Evolutionary conservation across 1,284 basidiomycete species (phyloP).

Genomic region (Anthracocystis panici-leucophaei): DNA sequence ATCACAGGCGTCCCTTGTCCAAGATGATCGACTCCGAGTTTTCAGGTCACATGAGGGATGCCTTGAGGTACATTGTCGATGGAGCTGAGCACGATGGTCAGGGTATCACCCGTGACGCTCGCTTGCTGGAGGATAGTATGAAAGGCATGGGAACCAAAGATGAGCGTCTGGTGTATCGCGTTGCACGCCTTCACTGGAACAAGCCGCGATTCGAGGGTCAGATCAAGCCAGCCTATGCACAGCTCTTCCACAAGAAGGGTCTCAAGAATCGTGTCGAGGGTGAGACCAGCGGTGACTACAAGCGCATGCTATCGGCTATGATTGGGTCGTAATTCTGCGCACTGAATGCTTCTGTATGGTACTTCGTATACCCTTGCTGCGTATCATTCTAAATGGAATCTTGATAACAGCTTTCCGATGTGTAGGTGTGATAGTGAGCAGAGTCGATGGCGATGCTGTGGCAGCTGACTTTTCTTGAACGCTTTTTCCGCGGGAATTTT

Average conservation of each 20-base stretch:
- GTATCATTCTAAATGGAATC: slow-evolving; percentile 1
- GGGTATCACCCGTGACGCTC: slow-evolving; percentile 65
- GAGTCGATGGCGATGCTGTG: neutral
- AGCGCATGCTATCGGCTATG: slow-evolving; percentile 55
- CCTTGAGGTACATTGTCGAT: slow-evolving; percentile 64
- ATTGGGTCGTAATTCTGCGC: slow-evolving; percentile 40
- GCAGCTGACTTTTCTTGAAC: neutral
- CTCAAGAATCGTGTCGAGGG: slow-evolving; percentile 59
- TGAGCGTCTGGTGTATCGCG: slow-evolving; percentile 55
- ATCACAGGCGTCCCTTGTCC: slow-evolving; percentile 49
- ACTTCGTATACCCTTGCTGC: slow-evolving; percentile 21
- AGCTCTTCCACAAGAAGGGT: slow-evolving; percentile 61
- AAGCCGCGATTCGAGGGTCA: slow-evolving; percentile 55
- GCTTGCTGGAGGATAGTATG: slow-evolving; percentile 65
- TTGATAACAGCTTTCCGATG: neutral
- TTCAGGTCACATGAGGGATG: slow-evolving; percentile 65
- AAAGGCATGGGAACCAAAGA: slow-evolving; percentile 67
- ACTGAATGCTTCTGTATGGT: neutral
- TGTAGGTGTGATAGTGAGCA: neutral
- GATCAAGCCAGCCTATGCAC: slow-evolving; percentile 65
- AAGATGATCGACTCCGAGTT: slow-evolving; percentile 64
- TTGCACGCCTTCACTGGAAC: slow-evolving; percentile 67
- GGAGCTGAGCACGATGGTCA: slow-evolving; percentile 63
- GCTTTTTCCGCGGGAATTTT: slow-evolving; percentile 9
- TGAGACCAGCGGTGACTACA: slow-evolving; percentile 64